phyloP scores from a whole-genome alignment of 176 grass and related monocot species.

The Eragrostis nindensis region DNA sequence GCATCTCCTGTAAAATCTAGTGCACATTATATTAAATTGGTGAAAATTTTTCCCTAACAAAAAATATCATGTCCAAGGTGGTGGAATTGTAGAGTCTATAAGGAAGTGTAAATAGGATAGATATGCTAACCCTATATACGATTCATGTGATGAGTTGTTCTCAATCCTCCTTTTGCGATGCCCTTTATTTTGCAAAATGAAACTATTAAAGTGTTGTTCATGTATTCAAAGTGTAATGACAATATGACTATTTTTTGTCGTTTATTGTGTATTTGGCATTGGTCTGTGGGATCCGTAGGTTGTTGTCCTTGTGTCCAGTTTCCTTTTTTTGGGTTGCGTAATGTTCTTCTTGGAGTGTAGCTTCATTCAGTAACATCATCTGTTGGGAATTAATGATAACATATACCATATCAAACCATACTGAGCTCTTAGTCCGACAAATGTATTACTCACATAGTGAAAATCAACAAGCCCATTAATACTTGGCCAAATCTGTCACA shows the following conservation, averaged over 20 bases:
- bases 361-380: slow-evolving; percentile 1
- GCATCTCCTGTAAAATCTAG: neutral
- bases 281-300: neutral
- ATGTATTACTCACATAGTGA: neutral
- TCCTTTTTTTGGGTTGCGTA: neutral
- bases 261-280: slow-evolving; percentile 14
- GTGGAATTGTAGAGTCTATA: neutral
- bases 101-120: neutral
- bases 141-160: slow-evolving; percentile 8
- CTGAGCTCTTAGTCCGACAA: neutral
- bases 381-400: slow-evolving; percentile 9
- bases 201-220: slow-evolving; percentile 11
- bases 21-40: neutral
- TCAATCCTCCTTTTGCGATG: neutral
- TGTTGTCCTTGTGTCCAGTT: slow-evolving; percentile 4
- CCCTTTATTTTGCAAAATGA: slow-evolving; percentile 3
- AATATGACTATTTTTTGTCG: neutral
- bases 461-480: slow-evolving; percentile 12
- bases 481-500: neutral
- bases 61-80: neutral
- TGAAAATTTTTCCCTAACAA: neutral
- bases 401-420: slow-evolving; percentile 1
- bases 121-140: neutral
- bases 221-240: slow-evolving; percentile 15
- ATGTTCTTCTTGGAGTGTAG: neutral